These are phyloP conservation scores for Amanita rubescens DNA, from an alignment of 768 basidiomycete genomes.

Conservation along the genomic window DNA sequence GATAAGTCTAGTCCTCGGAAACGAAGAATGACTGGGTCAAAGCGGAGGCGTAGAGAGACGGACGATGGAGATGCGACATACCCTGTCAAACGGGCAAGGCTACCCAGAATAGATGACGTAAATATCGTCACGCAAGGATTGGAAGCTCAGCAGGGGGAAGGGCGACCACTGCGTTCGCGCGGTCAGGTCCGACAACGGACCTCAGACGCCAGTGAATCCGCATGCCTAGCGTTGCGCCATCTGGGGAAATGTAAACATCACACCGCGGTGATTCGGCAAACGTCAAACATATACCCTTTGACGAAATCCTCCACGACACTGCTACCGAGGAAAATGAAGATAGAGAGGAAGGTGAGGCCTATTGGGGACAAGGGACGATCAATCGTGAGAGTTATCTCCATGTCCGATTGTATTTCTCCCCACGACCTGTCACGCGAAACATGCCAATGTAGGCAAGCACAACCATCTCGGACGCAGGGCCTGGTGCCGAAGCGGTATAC, in stretches of 20 bases:
- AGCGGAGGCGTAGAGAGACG: constrained; percentile 50
- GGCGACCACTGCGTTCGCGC: constrained; percentile 43
- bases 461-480: no score
- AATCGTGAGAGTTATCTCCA: no score
- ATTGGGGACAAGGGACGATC: neutral
- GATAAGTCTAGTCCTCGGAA: constrained; percentile 46
- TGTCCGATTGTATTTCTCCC: no score
- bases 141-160: constrained; percentile 21
- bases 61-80: constrained; percentile 62
- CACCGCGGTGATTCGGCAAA: constrained; percentile 1
- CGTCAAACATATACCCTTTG: neutral
- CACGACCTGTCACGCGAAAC: no score
- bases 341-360: neutral
- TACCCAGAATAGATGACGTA: constrained; percentile 29
- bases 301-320: neutral
- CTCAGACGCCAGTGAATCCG: constrained; percentile 47
- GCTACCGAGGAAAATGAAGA: neutral
- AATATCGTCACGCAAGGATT: constrained; percentile 36
- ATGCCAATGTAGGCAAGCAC: no score
- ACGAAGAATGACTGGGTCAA: constrained; percentile 35
- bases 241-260: constrained; percentile 9
- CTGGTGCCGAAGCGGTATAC: no score
- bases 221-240: constrained; percentile 12
- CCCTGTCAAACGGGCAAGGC: constrained; percentile 60
- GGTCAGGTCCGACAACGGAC: constrained; percentile 33